Conservation (phyloP, 164 flowering plant species). For the Berberis vulgaris region DNA sequence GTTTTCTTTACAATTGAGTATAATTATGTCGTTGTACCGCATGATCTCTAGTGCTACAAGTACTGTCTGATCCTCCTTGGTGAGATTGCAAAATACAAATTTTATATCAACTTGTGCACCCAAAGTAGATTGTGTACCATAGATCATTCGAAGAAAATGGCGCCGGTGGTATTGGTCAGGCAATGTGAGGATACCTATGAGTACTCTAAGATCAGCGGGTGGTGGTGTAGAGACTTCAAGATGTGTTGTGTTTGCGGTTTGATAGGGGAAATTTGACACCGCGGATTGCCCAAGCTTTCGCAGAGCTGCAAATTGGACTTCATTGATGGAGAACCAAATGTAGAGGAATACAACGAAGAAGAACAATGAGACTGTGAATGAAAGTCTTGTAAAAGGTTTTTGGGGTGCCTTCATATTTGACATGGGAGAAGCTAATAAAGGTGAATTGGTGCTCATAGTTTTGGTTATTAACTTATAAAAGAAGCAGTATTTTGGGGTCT, state of each 20-base stretch:
- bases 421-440: not conserved
- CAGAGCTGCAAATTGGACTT: conserved; percentile 16
- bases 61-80: conserved; percentile 63
- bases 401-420: conserved; percentile 8
- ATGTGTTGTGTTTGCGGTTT: not conserved
- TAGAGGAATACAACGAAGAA: conserved; percentile 52
- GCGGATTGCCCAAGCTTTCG: not conserved
- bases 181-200: conserved; percentile 62
- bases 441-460: not conserved
- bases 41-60: conserved; percentile 79
- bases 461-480: not conserved
- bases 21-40: conserved; percentile 68
- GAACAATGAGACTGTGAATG: conserved; percentile 38
- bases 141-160: conserved; percentile 66
- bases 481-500: not conserved
- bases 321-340: conserved; percentile 56
- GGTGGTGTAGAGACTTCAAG: conserved; percentile 1
- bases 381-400: conserved; percentile 7
- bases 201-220: conserved; percentile 38
- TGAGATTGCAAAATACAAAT: conserved; percentile 81
- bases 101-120: conserved; percentile 54
- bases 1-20: conserved; percentile 70
- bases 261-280: not conserved
- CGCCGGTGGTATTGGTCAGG: conserved; percentile 73
- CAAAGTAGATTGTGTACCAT: conserved; percentile 42